Evolutionary conservation across 2,329 filamentous ascomycete genomes (phyloP), one percentile per base, ranked within the genome.

Genomic region (Trichoderma koningii): DNA sequence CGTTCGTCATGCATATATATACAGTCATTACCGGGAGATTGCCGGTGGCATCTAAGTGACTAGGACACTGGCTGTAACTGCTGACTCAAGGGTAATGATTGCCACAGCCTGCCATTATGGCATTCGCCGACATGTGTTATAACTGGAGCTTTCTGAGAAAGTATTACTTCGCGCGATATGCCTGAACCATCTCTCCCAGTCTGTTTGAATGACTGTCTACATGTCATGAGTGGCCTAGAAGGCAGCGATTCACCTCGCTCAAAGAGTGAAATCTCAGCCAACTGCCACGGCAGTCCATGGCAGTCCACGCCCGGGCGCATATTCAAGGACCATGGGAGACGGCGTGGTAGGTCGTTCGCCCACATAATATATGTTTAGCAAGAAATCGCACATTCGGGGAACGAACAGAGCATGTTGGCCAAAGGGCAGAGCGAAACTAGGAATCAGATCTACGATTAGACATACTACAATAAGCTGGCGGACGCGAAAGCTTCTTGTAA

Each of bases 31-130:
- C 28, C 15, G 41, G 55, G 10, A 26, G 23, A 26, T 38, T 48
- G 14, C 30, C 48, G 12, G 30, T 50, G 12, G 30, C 55, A 12
- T 59, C 19, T 50, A 50, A 26, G 55, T 59, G 21, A 23, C 21
- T 3, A 23, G 3, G 21, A n/a, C n/a, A n/a, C n/a, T n/a, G n/a
- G n/a, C n/a, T n/a, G n/a, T n/a, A n/a, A n/a, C 15, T 38, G n/a
- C 15, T 34, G 38, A 21, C 6, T 12, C 26, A 28, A 48, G 23
- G 19, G 28, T 59, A 21, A 59, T 26, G 9, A 34, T 1, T 23
- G 4, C 19, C 12, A 15, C 28, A 59, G 55, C 44, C 23, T 59
- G 55, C 28, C 26, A 59, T 38, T 59, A 59, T 38, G 55, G 44
- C 5, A 59, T 59, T 26, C 42, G 55, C 21, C 55, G 55, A 10